Percentiles rank a stretch among this genome's conserved stretches.
Evolutionary conservation across 2,329 filamentous ascomycete species (phyloP).

Genomic region (Nemania serpens): DNA sequence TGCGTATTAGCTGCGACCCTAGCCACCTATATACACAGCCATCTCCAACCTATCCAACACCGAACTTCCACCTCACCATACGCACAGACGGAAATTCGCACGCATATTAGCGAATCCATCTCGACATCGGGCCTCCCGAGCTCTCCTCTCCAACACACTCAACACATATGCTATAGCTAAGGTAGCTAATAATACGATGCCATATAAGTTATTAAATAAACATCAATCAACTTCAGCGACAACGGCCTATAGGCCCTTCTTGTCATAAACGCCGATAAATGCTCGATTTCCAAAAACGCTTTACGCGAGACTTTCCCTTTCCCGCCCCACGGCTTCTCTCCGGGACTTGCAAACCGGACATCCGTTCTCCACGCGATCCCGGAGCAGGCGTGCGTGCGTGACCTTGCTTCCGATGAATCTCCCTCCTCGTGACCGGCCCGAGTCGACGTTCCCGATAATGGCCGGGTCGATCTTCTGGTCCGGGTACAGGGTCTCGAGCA

Average conservation of each 20-base stretch:
- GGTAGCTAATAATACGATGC: no score
- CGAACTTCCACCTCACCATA: no score
- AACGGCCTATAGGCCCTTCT: background rate
- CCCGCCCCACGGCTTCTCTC: constrained; percentile 36
- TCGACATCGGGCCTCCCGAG: no score
- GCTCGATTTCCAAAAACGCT: background rate
- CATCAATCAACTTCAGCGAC: background rate
- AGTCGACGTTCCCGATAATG: constrained; percentile 10
- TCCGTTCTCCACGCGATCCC: constrained; percentile 69
- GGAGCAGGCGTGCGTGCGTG: constrained; percentile 78
- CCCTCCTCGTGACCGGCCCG: constrained; percentile 48
- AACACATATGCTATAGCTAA: no score
- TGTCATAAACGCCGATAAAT: constrained; percentile 20
- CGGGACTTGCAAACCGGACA: constrained; percentile 62
- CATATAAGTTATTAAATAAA: background rate
- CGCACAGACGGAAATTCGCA: no score
- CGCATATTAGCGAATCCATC: no score
- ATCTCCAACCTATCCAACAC: no score
- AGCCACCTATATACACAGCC: no score
- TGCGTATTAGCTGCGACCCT: no score
- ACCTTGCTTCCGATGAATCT: constrained; percentile 84
- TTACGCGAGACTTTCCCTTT: constrained; percentile 25
- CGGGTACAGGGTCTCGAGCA: constrained; percentile 60
- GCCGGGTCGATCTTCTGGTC: constrained; percentile 50
- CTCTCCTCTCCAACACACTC: no score